A percentile compares a stretch with the other conserved stretches of the same genome.
Evolutionary conservation across 371 early-diverging fungal species (phyloP).

Genomic region (Mucor velutinosus): DNA sequence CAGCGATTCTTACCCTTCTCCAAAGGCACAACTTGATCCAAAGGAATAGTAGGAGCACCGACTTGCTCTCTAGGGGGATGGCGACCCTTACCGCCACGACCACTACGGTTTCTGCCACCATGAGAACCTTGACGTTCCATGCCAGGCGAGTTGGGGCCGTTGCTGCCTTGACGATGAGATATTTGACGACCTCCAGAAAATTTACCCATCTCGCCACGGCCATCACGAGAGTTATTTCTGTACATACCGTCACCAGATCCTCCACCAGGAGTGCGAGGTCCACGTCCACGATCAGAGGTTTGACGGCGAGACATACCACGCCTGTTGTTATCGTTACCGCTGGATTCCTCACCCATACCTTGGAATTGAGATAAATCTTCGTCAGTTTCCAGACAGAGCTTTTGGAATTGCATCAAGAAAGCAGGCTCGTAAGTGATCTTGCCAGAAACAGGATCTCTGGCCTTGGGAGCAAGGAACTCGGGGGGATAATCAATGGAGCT

Average conservation of each 20-base stretch:
- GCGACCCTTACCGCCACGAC: conserved; percentile 58
- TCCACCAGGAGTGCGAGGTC: conserved; percentile 53
- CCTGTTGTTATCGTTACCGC: conserved; percentile 21
- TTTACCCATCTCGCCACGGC: conserved; percentile 53
- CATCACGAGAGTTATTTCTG: conserved; percentile 46
- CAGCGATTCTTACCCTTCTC: conserved; percentile 85
- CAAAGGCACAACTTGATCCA: conserved; percentile 74
- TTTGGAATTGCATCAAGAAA: conserved; percentile 82
- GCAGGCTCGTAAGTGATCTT: conserved; percentile 66
- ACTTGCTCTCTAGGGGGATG: conserved; percentile 39
- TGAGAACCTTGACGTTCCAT: conserved; percentile 60
- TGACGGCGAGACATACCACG: conserved; percentile 55
- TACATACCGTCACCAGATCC: conserved; percentile 47
- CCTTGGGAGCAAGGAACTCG: conserved; percentile 43
- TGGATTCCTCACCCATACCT: conserved; percentile 60
- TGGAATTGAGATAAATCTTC: conserved; percentile 70
- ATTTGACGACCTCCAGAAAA: conserved; percentile 48
- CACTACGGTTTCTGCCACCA: conserved; percentile 51
- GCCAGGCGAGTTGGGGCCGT: conserved; percentile 47
- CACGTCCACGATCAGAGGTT: conserved; percentile 63
- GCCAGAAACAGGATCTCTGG: conserved; percentile 43
- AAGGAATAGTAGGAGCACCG: conserved; percentile 63
- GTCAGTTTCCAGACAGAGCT: conserved; percentile 67
- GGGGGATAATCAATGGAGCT: conserved; percentile 45
- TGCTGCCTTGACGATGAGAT: conserved; percentile 56